Conservation (phyloP, 257 asterid species). For the Osmanthus fragrans region DNA sequence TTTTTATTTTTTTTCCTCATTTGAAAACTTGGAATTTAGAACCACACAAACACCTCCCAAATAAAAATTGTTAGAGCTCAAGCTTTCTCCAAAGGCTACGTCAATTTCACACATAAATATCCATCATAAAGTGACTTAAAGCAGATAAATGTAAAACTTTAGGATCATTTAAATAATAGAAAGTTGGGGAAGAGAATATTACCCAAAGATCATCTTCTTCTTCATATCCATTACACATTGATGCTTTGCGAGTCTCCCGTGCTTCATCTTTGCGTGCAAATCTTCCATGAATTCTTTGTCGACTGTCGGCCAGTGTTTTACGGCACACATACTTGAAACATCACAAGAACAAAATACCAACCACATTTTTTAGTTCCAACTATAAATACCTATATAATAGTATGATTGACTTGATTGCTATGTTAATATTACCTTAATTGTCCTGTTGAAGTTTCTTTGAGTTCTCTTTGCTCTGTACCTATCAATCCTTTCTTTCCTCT, state of each 20-base stretch:
- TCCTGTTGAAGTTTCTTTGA: slow-evolving; percentile 83
- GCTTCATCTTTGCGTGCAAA: slow-evolving; percentile 83
- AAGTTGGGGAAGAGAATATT: slow-evolving; percentile 31
- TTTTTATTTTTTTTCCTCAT: background rate
- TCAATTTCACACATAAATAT: background rate
- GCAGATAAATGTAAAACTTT: background rate
- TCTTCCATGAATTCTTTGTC: slow-evolving; percentile 87
- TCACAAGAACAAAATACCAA: background rate
- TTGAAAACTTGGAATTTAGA: no score
- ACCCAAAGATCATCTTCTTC: slow-evolving; percentile 82
- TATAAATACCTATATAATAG: background rate
- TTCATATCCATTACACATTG: slow-evolving; percentile 53
- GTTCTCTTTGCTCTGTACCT: slow-evolving; percentile 79
- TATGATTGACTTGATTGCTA: background rate
- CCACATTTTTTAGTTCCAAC: slow-evolving; percentile 1
- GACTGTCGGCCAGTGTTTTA: slow-evolving; percentile 80
- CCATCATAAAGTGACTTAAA: background rate
- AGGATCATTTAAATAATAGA: background rate
- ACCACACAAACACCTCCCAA: no score
- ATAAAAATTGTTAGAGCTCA: background rate
- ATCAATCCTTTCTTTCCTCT: slow-evolving; percentile 74
- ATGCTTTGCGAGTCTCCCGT: slow-evolving; percentile 63
- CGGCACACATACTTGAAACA: slow-evolving; percentile 69
- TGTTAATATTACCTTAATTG: slow-evolving; percentile 63
- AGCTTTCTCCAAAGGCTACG: background rate